Conservation (phyloP, 768 basidiomycete species). For the Candolleomyces eurysporus region DNA sequence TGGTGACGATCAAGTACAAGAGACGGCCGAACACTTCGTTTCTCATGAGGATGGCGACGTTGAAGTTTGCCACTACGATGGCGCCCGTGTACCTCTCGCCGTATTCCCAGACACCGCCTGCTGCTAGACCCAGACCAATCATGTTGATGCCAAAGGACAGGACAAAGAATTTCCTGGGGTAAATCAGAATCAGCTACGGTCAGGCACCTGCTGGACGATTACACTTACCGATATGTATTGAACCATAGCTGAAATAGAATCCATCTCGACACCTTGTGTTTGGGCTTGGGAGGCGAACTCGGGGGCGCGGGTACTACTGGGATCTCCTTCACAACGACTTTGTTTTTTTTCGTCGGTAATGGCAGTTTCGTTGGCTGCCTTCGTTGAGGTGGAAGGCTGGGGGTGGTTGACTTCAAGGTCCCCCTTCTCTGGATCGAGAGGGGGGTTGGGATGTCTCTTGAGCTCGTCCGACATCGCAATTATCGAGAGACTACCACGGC, state of each 20-base stretch:
- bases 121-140: conserved; percentile 59
- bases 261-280: conserved; percentile 59
- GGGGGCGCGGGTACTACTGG: conserved; percentile 30
- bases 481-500: conserved; percentile 15
- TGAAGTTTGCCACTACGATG: conserved; percentile 69
- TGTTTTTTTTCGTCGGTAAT: conserved; percentile 37
- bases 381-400: conserved; percentile 11
- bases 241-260: conserved; percentile 65
- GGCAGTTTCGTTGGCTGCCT: conserved; percentile 1
- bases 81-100: conserved; percentile 59
- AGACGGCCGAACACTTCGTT: conserved; percentile 76
- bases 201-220: not conserved
- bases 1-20: conserved; percentile 66
- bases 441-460: conserved; percentile 36
- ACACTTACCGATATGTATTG: conserved; percentile 62
- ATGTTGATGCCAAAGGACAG: conserved; percentile 60
- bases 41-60: conserved; percentile 69
- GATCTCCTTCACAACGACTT: conserved; percentile 33
- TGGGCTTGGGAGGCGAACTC: conserved; percentile 42
- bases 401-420: conserved; percentile 39
- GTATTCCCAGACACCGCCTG: conserved; percentile 65
- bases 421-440: conserved; percentile 60
- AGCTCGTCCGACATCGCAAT: conserved; percentile 43
- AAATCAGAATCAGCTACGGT: not conserved
- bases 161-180: conserved; percentile 63